These are phyloP conservation scores for Articulospora tetracladia DNA, from an alignment of 495 filamentous ascomycete genomes.

Conservation along the genomic window DNA sequence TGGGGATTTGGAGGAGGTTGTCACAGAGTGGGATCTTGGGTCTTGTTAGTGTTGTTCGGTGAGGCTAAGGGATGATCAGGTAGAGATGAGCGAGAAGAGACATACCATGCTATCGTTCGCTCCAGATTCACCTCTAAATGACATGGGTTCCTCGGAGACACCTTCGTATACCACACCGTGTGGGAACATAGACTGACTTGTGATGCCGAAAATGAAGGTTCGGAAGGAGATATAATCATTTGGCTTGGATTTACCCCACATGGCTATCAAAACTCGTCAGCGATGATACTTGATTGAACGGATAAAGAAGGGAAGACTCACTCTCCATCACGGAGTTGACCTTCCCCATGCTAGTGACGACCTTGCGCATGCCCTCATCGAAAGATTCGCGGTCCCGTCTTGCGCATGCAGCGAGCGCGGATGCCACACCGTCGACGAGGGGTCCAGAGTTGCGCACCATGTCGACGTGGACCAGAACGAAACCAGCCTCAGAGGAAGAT, in stretches of 20 bases:
- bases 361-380: slow-evolving; percentile 57
- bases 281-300: slow-evolving; percentile 20
- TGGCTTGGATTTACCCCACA: slow-evolving; percentile 84
- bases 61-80: neutral
- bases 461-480: slow-evolving; percentile 78
- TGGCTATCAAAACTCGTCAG: slow-evolving; percentile 45
- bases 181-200: slow-evolving; percentile 86
- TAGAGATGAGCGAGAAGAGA: slow-evolving; percentile 6
- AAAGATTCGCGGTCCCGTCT: slow-evolving; percentile 46
- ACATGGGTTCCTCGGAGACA: slow-evolving; percentile 63
- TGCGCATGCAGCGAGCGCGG: slow-evolving; percentile 58
- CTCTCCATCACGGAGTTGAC: slow-evolving; percentile 80
- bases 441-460: slow-evolving; percentile 78
- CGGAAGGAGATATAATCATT: slow-evolving; percentile 76
- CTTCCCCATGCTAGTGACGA: slow-evolving; percentile 59
- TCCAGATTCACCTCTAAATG: slow-evolving; percentile 82
- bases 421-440: slow-evolving; percentile 64
- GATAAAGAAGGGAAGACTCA: slow-evolving; percentile 30
- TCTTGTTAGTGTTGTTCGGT: slow-evolving; percentile 1
- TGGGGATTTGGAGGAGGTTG: slow-evolving; percentile 71
- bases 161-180: slow-evolving; percentile 85
- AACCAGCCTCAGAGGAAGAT: slow-evolving; percentile 84
- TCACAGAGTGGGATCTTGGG: slow-evolving; percentile 74
- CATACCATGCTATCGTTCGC: slow-evolving; percentile 81
- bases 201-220: slow-evolving; percentile 93